Evolutionary conservation across 2,329 filamentous ascomycete species (phyloP), one percentile per base, ranked within the genome.

Genomic region (Pseudocercospora crystallina): DNA sequence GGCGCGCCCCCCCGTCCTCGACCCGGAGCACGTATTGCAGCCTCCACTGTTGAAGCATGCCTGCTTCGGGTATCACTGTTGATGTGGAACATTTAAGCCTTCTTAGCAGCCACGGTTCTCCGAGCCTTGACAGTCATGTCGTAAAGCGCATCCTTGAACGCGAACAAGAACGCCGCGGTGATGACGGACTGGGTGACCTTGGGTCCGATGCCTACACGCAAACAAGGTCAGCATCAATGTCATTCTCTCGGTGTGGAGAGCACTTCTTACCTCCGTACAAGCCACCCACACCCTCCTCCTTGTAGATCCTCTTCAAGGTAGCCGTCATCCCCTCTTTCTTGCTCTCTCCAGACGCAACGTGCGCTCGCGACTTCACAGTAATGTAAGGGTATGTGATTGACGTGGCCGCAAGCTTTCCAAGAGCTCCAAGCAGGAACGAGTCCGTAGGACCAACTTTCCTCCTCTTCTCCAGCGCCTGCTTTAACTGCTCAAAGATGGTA

Each of bases 131-230:
- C 74, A 0, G 85, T 91, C 71, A 87, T 83, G 64, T 90, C 88
- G 69, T 97, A 99, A 5, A 99, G 80, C 5, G 90, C 89, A 69
- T 99, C 94, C 79, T 99, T 99, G 77, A 99, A 96, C 2, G 91
- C 94, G 69, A 99, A 99, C 51, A 99, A 77, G 73, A 97, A 90
- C 2, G 94, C 94, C 5, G 94, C 94, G 4, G 94, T 99, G 56
- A 99, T 81, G 39, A 97, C 94, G 68, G 91, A 96, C 75, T 99
- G 94, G 14, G 90, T 91, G 61, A 99, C 86, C 80, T 99, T 99
- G 61, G 94, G 90, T 15, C 86, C 90, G 66, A 99, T 95, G 47
- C 92, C 91, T 96, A 59, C 8, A 32, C 2, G n/a, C n/a, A 35
- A 31, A 5, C 9, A 33, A 10, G 2, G 45, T 61, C 30, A 61